Evolutionary conservation across 495 filamentous ascomycete species (phyloP).

Genomic region (Podospora sp.): DNA sequence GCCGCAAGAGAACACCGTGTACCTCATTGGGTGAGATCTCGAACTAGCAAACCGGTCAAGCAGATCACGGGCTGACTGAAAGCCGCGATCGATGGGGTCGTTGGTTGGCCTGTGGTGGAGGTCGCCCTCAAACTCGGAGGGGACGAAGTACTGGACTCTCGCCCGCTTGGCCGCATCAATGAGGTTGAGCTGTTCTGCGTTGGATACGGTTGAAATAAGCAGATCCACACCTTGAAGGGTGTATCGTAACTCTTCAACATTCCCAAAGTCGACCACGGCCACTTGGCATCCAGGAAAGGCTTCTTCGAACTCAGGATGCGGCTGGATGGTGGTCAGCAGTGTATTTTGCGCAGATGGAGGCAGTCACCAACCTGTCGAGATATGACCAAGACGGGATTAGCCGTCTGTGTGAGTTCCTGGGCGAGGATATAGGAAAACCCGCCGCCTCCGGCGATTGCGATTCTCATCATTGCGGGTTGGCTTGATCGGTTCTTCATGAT

Average conservation of each 20-base stretch:
- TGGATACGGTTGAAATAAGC: conserved; percentile 73
- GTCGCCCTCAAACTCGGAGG: conserved; percentile 74
- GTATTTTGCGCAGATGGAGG: neutral
- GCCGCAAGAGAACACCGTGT: conserved; percentile 70
- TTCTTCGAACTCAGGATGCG: conserved; percentile 43
- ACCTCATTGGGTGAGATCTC: conserved; percentile 54
- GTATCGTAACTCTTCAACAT: conserved; percentile 57
- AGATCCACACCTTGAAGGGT: conserved; percentile 71
- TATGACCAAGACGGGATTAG: conserved; percentile 68
- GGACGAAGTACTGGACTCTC: conserved; percentile 68
- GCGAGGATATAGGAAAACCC: conserved; percentile 68
- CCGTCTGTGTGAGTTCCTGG: conserved; percentile 58
- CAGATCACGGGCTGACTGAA: conserved; percentile 52
- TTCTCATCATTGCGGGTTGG: conserved; percentile 59
- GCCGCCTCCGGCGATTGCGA: conserved; percentile 73
- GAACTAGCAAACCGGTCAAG: conserved; percentile 55
- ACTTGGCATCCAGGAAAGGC: conserved; percentile 58
- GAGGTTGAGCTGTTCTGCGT: conserved; percentile 65
- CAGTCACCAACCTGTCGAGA: conserved; percentile 57
- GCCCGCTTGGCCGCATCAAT: conserved; percentile 70
- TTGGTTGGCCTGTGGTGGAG: conserved; percentile 49
- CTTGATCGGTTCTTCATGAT: conserved; percentile 43
- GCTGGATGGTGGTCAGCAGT: conserved; percentile 23
- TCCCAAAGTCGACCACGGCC: conserved; percentile 63
- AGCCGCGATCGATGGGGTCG: conserved; percentile 57